phyloP scores from a whole-genome alignment of 179 eudicot species.

The Camellia oleifera region DNA sequence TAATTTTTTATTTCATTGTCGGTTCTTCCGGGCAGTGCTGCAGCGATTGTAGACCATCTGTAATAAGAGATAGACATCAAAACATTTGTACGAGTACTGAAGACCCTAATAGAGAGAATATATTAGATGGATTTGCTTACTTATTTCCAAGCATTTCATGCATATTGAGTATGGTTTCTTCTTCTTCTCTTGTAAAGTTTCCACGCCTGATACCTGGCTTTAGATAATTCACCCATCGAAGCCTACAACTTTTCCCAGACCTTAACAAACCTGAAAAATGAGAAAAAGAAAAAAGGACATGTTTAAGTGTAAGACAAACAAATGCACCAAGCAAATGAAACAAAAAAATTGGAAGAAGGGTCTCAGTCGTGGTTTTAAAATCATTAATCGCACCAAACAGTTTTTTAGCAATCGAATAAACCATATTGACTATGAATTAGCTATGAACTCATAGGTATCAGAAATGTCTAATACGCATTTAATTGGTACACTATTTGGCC shows the following conservation, averaged over 20 bases:
- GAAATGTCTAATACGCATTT: too few relatives aligned
- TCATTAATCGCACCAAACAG: too few relatives aligned
- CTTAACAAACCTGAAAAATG: constrained; percentile 15
- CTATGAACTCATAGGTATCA: too few relatives aligned
- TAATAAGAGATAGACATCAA: neutral
- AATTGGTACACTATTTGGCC: too few relatives aligned
- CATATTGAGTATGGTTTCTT: constrained; percentile 21
- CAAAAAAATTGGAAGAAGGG: too few relatives aligned
- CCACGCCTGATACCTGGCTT: constrained; percentile 25
- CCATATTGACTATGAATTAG: too few relatives aligned
- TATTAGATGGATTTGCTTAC: constrained; percentile 11
- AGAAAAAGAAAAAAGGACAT: neutral
- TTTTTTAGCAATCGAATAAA: too few relatives aligned
- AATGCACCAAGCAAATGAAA: neutral
- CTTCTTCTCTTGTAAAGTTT: constrained; percentile 21
- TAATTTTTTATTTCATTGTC: constrained; percentile 13
- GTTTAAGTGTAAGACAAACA: neutral
- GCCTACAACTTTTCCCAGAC: constrained; percentile 29
- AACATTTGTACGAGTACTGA: neutral
- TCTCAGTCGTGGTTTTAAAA: too few relatives aligned
- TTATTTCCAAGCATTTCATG: constrained; percentile 17
- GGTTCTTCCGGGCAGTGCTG: constrained; percentile 12
- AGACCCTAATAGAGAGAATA: neutral
- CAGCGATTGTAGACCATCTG: constrained; percentile 17
- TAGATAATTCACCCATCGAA: constrained; percentile 13